Base-by-base conservation (phyloP, 1,139 yeast species). In the Protomyces pachydermus region DNA sequence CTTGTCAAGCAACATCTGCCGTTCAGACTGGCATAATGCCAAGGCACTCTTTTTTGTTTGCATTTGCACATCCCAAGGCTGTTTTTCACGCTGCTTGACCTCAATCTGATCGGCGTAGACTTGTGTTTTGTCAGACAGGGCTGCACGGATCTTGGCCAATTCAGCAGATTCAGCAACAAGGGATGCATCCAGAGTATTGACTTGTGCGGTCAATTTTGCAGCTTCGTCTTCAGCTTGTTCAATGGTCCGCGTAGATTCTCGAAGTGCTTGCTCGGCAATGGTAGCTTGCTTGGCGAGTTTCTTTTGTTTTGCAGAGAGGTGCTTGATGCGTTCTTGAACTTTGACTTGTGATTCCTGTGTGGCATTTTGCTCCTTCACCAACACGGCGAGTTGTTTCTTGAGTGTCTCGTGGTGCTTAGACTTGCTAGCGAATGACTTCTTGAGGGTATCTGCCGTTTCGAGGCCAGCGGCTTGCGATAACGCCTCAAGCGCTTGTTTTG, bases 51-150 rank as follows among this genome's bases (percentile, higher is more conserved):
- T 85, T 66, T 86, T 87, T 32, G 81, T 81, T 66, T 84, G 85
- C 48, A 91, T 78, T 69, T 84, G 82, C 42, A 82, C 85, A 67
- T 84, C 84, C 95, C 96, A 91, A 0, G 98, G 98, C 68, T 88
- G 93, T 8, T 91, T 76, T 67, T 85, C 79, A 9, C 79, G 80
- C 71, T 89, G 95, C 50, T 85, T 76, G 5, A 72, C 70, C 69
- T 85, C 89, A 62, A 90, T 85, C 71, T 87, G 80, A 20, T 80
- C 80, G 0, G 90, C 82, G 66, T 84, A 82, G 1, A 76, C 82
- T 14, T 85, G 81, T 0, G 95, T 93, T 72, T 90, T 89, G 62
- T 84, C 86, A 16, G 90, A 84, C 64, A 93, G 79, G 37, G 83
- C 83, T 10, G 79, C 71, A 71, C 93, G 84, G 20, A 91, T 85